phyloP scores from a whole-genome alignment of 495 filamentous ascomycete species.

The Penicillium desertorum region DNA sequence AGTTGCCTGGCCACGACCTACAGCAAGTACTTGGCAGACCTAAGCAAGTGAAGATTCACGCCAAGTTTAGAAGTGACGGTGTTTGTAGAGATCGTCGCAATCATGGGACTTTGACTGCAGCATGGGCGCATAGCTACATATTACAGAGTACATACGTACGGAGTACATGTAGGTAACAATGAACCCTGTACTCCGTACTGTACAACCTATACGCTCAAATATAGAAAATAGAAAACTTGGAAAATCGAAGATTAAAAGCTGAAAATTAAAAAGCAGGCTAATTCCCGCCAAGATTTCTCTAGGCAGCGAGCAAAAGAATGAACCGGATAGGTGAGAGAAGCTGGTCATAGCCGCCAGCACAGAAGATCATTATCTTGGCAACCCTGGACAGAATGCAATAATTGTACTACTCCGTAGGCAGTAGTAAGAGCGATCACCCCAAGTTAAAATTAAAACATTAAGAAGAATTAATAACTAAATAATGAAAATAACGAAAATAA shows the following conservation, averaged over 20 bases:
- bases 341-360: conserved; percentile 4
- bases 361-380: conserved; percentile 5
- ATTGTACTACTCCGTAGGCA: background rate
- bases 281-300: conserved; percentile 23
- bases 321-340: conserved; percentile 21
- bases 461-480: background rate
- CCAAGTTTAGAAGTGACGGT: background rate
- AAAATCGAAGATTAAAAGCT: background rate
- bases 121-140: background rate
- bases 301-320: conserved; percentile 31
- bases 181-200: background rate
- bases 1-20: conserved; percentile 14
- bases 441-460: background rate
- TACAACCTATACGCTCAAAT: background rate
- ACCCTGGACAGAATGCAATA: background rate
- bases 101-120: conserved; percentile 7
- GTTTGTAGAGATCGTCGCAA: conserved; percentile 6
- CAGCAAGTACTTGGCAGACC: conserved; percentile 3
- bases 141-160: too few relatives aligned
- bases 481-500: background rate
- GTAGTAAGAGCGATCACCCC: background rate
- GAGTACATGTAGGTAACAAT: background rate
- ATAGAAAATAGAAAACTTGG: background rate
- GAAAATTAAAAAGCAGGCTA: conserved; percentile 1
- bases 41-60: conserved; percentile 5